A percentile compares a stretch with the other conserved stretches of the same genome.
Evolutionary conservation across 352 stramenopile species (phyloP).

Genomic region (Aphanomyces stellatus): DNA sequence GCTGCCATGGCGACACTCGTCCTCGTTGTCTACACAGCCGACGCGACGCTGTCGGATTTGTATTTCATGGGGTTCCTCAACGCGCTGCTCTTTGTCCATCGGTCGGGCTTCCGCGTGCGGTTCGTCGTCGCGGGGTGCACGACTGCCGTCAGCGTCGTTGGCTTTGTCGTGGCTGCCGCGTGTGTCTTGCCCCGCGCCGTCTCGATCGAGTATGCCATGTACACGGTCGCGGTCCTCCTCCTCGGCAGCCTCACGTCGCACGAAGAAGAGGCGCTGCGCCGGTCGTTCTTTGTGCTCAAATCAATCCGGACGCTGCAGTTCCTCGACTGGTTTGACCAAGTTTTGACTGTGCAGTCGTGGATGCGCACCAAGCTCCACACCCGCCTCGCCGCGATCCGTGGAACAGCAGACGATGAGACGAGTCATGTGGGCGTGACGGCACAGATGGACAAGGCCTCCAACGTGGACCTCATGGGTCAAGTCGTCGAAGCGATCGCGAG

Average conservation of each 20-base stretch:
- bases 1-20: slow-evolving; percentile 32
- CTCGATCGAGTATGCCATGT: slow-evolving; percentile 24
- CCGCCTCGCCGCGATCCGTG: slow-evolving; percentile 46
- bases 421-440: not conserved
- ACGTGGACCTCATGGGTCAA: not conserved
- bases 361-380: slow-evolving; percentile 24
- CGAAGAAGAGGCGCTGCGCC: slow-evolving; percentile 38
- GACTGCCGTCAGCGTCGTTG: slow-evolving; percentile 14
- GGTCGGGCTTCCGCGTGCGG: slow-evolving; percentile 33
- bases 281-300: slow-evolving; percentile 35
- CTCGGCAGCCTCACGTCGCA: slow-evolving; percentile 38
- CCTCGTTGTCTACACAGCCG: slow-evolving; percentile 26
- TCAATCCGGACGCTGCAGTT: slow-evolving; percentile 34
- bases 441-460: not conserved
- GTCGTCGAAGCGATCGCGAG: not conserved
- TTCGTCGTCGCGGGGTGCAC: slow-evolving; percentile 31
- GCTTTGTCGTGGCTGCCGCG: slow-evolving; percentile 2
- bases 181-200: not conserved
- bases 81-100: slow-evolving; percentile 34
- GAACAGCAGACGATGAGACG: not conserved
- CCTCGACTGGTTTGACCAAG: slow-evolving; percentile 53
- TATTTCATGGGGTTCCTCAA: slow-evolving; percentile 44
- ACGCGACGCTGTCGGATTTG: slow-evolving; percentile 24
- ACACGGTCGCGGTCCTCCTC: slow-evolving; percentile 27
- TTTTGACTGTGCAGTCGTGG: slow-evolving; percentile 60